Conservation (phyloP, 768 basidiomycete species). For the Boletus reticuloceps region DNA sequence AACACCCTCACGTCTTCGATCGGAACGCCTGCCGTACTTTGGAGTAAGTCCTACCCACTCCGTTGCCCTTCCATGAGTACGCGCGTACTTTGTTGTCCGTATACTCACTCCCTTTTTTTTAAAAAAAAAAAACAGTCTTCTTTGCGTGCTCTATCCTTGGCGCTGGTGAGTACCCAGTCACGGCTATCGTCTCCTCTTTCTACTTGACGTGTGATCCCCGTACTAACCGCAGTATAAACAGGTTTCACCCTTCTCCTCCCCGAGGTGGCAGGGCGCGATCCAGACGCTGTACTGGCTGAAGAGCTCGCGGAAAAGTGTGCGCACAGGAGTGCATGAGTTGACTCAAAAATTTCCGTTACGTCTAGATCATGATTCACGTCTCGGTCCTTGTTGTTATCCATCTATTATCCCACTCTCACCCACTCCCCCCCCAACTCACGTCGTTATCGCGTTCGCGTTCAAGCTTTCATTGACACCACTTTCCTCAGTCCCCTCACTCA, state of each 20-base stretch:
- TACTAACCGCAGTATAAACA: conserved; percentile 8
- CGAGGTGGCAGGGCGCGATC: conserved; percentile 50
- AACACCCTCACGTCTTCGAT: conserved; percentile 58
- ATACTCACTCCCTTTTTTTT: background rate
- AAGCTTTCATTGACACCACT: background rate
- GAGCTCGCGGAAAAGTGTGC: conserved; percentile 31
- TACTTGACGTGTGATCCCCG: background rate
- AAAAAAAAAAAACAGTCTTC: conserved; percentile 53
- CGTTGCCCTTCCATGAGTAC: background rate
- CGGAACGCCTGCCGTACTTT: conserved; percentile 63
- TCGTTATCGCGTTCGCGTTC: background rate
- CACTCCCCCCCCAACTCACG: background rate
- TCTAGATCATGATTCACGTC: background rate
- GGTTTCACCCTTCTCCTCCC: conserved; percentile 47
- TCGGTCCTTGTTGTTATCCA: background rate
- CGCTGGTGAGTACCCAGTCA: conserved; percentile 34
- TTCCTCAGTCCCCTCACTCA: no score
- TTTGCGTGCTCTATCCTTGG: conserved; percentile 61
- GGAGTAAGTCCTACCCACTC: conserved; percentile 53
- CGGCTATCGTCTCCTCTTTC: no score
- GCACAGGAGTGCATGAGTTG: background rate
- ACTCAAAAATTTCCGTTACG: background rate
- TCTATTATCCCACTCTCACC: background rate
- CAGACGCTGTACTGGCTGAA: conserved; percentile 43
- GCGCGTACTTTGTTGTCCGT: background rate